Base-by-base conservation (phyloP, 2,329 filamentous ascomycete genomes). In the Alternaria gaisen region DNA sequence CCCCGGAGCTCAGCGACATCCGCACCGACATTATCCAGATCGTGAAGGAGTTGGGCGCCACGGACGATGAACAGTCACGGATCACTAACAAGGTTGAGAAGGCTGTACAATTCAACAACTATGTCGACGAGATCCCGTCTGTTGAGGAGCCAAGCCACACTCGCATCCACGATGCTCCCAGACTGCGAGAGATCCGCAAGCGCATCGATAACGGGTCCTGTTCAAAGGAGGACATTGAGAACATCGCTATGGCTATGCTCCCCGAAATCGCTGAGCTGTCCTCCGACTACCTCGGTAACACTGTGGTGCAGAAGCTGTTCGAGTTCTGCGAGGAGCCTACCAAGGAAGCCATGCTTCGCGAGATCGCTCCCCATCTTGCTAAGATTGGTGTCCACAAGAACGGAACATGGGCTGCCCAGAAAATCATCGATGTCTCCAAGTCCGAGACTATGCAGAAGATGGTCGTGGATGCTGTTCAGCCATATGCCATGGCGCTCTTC, bases 351-450 rank as follows among this genome's bases (percentile, higher is more conserved):
- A 98, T 99, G 95, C 84, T 99, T 59, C 81, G 83, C 14, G 89
- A 94, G 74, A 97, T 99, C 72, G 88, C 91, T 3, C 94, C 94
- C 59, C 94, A 97, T 76, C 87, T 98, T 77, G 93, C 94, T 26
- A 94, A 98, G 80, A 97, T 98, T 80, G 95, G 95, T 71, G 90
- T 97, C 8, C 95, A 99, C 86, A 99, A 99, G 87, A 99, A 99
- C 73, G 95, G 95, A 64, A 99, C 95, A 1, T 99, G 95, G 95
- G 95, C 95, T 56, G 95, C 95, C 1, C 95, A 99, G 81, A 99
- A 98, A 85, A 98, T 99, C 73, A 98, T 99, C 69, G 94, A 98
- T 73, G 93, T 97, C 7, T 94, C 93, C 78, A 93, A 95, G 80
- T 93, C 91, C 1, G 88, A 91, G 6, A 83, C 84, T 41, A 94